Evolutionary conservation across 768 basidiomycete species (phyloP).

Genomic region (Boletus sp.): DNA sequence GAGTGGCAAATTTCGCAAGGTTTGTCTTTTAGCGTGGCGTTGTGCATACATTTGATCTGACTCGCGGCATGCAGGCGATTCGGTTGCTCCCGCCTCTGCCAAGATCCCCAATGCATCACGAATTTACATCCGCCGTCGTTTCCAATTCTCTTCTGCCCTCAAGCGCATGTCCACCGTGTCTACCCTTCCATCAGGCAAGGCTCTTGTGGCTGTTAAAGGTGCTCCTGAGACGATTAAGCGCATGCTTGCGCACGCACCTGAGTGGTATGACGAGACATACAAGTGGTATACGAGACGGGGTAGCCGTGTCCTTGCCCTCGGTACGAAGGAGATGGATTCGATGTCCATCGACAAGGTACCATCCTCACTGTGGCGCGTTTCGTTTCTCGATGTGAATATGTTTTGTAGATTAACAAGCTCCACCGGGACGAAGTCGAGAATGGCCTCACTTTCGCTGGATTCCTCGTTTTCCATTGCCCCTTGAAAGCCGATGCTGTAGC

Average conservation of each 20-base stretch:
- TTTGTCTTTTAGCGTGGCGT: conserved; percentile 20
- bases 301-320: conserved; percentile 90
- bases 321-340: conserved; percentile 75
- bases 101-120: conserved; percentile 54
- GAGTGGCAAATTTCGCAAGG: conserved; percentile 83
- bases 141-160: conserved; percentile 96
- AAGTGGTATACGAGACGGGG: conserved; percentile 93
- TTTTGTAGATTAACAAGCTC: conserved; percentile 79
- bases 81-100: conserved; percentile 54
- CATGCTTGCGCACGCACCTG: conserved; percentile 76
- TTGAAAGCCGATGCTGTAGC: conserved; percentile 91
- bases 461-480: conserved; percentile 98
- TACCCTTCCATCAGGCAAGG: conserved; percentile 57
- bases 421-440: conserved; percentile 78
- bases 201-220: conserved; percentile 82
- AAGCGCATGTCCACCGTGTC: conserved; percentile 97
- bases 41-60: not conserved
- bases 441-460: conserved; percentile 81
- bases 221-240: conserved; percentile 94
- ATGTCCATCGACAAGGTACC: conserved; percentile 72
- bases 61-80: conserved; percentile 45
- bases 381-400: not conserved
- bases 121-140: conserved; percentile 80
- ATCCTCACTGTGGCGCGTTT: not conserved
- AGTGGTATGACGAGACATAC: conserved; percentile 88